A percentile compares a stretch with the other conserved stretches of the same genome.
phyloP scores from a whole-genome alignment of 2,329 filamentous ascomycete species.

The Alternaria novae-zelandiae region DNA sequence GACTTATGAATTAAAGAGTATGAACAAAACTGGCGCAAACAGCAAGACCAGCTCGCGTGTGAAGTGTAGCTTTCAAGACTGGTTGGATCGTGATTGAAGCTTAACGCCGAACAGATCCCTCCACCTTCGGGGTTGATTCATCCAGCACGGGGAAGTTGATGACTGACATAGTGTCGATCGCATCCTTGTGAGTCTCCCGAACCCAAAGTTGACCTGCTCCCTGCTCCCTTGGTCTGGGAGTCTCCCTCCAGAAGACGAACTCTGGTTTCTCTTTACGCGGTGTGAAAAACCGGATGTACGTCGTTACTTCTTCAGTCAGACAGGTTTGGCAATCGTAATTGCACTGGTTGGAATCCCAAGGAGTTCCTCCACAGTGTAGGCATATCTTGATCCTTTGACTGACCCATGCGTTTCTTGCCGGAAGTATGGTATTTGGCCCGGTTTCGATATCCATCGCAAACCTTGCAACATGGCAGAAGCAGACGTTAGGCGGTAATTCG shows the following conservation, averaged over 20 bases:
- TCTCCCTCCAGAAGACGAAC: slow-evolving; percentile 32
- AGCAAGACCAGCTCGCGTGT: background rate
- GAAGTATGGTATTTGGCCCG: slow-evolving; percentile 2
- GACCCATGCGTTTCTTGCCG: slow-evolving; percentile 39
- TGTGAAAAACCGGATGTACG: slow-evolving; percentile 42
- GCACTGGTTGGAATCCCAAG: slow-evolving; percentile 32
- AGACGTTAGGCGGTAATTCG: slow-evolving; percentile 39
- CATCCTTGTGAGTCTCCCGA: slow-evolving; percentile 27
- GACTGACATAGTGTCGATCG: background rate
- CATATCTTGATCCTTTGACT: slow-evolving; percentile 36
- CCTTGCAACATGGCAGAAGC: slow-evolving; percentile 44
- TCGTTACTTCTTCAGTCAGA: slow-evolving; percentile 28
- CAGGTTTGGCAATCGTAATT: slow-evolving; percentile 42
- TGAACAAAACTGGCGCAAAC: background rate
- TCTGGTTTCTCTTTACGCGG: slow-evolving; percentile 17
- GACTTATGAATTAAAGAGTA: slow-evolving; percentile 11
- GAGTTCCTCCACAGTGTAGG: slow-evolving; percentile 44
- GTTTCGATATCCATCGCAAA: slow-evolving; percentile 32
- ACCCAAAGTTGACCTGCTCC: slow-evolving; percentile 26
- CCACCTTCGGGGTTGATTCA: background rate
- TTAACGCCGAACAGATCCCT: background rate
- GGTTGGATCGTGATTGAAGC: background rate
- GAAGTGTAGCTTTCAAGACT: background rate
- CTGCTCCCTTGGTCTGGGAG: background rate
- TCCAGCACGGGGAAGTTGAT: slow-evolving; percentile 31